phyloP scores from a whole-genome alignment of 306 rosid genomes.

The Cicer arietinum region DNA sequence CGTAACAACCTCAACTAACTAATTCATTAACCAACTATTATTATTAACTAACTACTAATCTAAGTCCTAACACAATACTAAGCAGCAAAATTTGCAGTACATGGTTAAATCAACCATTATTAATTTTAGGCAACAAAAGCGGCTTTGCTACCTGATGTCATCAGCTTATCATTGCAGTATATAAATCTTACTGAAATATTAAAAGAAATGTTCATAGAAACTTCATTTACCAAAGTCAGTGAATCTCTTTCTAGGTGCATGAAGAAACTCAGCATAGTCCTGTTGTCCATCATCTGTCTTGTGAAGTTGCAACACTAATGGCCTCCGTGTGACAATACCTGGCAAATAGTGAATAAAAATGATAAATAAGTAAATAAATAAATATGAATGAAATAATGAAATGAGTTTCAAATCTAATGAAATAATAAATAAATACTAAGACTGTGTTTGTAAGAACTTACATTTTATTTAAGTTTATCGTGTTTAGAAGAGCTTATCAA shows the following conservation, averaged over 20 bases:
- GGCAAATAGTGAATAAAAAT: slow-evolving; percentile 28
- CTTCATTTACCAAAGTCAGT: slow-evolving; percentile 75
- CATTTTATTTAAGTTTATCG: neutral
- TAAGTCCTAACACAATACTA: neutral
- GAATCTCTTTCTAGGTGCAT: slow-evolving; percentile 77
- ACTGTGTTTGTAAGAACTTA: neutral
- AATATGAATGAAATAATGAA: slow-evolving; percentile 6
- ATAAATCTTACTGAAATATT: neutral
- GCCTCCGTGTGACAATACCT: slow-evolving; percentile 99
- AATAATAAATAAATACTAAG: neutral
- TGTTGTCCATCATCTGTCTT: slow-evolving; percentile 70
- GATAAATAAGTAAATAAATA: neutral
- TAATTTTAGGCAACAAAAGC: neutral
- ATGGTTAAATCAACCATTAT: neutral
- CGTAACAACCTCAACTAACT: no score
- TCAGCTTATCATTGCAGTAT: neutral
- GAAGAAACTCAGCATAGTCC: slow-evolving; percentile 98
- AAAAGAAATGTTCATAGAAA: slow-evolving; percentile 28
- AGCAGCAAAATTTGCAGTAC: neutral
- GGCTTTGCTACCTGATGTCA: neutral
- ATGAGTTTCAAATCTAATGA: neutral
- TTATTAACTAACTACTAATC: no score
- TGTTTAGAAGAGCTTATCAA: neutral
- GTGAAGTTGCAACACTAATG: slow-evolving; percentile 94
- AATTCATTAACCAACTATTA: no score